Evolutionary conservation across 2,329 filamentous ascomycete species (phyloP).

Genomic region (Cladophialophora carrionii): DNA sequence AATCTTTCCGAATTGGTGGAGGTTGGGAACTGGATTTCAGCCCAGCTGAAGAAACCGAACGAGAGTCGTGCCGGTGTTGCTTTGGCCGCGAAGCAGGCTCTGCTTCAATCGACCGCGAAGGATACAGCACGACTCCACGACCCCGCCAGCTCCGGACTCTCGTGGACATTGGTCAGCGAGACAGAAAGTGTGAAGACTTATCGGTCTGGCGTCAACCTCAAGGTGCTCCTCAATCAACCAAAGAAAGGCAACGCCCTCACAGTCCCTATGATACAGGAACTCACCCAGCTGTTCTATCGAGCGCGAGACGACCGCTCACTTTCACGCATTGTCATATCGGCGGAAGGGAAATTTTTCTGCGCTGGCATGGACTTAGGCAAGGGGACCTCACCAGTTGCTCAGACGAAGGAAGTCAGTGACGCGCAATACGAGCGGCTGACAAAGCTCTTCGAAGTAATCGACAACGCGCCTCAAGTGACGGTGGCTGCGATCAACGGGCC

Average conservation of each 20-base stretch:
- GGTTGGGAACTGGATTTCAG: slow-evolving; percentile 73
- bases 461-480: slow-evolving; percentile 48
- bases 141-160: neutral
- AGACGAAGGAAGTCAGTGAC: slow-evolving; percentile 33
- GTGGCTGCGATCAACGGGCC: slow-evolving; percentile 51
- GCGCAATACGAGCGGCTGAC: slow-evolving; percentile 30
- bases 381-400: slow-evolving; percentile 39
- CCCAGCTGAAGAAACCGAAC: slow-evolving; percentile 64
- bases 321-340: slow-evolving; percentile 39
- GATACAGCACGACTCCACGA: neutral
- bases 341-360: slow-evolving; percentile 34
- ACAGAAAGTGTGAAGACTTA: slow-evolving; percentile 40
- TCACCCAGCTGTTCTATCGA: slow-evolving; percentile 41
- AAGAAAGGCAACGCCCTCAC: slow-evolving; percentile 50
- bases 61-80: slow-evolving; percentile 70
- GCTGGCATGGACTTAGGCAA: slow-evolving; percentile 35
- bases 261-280: slow-evolving; percentile 42
- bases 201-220: slow-evolving; percentile 40
- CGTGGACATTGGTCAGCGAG: slow-evolving; percentile 36
- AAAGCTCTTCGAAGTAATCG: slow-evolving; percentile 46
- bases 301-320: slow-evolving; percentile 39
- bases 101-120: neutral
- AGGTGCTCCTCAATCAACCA: slow-evolving; percentile 42
- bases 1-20: slow-evolving; percentile 61
- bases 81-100: slow-evolving; percentile 21